These are phyloP conservation scores for Pythium aphanidermatum DNA, from an alignment of 352 stramenopile genomes.

Conservation along the genomic window DNA sequence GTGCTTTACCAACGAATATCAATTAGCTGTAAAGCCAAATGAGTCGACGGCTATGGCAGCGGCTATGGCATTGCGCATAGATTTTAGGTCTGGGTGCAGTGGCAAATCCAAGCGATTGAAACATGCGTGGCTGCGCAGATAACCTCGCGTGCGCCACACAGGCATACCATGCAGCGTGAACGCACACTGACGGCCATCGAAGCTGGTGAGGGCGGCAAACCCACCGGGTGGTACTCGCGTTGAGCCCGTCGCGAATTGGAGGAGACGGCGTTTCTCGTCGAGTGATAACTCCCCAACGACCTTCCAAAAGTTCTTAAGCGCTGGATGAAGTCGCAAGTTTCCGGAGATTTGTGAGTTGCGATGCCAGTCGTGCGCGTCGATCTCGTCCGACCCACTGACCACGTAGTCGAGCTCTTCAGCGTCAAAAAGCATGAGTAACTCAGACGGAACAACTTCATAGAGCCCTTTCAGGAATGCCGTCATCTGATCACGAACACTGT, in stretches of 20 bases:
- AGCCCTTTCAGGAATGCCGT: slow-evolving; percentile 81
- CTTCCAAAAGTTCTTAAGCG: slow-evolving; percentile 13
- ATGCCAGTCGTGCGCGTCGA: slow-evolving; percentile 91
- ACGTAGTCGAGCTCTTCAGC: slow-evolving; percentile 92
- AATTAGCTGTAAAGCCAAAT: slow-evolving; percentile 12
- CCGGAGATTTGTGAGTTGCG: slow-evolving; percentile 35
- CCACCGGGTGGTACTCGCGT: slow-evolving; percentile 24
- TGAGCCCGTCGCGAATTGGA: slow-evolving; percentile 35
- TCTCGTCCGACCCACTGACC: slow-evolving; percentile 87
- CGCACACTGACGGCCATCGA: slow-evolving; percentile 18
- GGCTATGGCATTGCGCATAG: slow-evolving; percentile 6
- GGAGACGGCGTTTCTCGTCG: slow-evolving; percentile 19
- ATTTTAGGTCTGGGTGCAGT: slow-evolving; percentile 6
- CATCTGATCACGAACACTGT: slow-evolving; percentile 65
- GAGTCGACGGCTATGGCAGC: slow-evolving; percentile 6
- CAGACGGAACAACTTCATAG: slow-evolving; percentile 88
- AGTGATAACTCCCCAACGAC: slow-evolving; percentile 45
- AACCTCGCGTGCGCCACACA: slow-evolving; percentile 6
- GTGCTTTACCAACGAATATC: no score
- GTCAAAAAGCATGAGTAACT: slow-evolving; percentile 89
- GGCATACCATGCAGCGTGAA: slow-evolving; percentile 13
- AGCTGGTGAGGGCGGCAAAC: slow-evolving; percentile 22
- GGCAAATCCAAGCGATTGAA: no score
- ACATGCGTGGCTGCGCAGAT: no score
- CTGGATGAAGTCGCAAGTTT: slow-evolving; percentile 3